Base-by-base conservation (phyloP, 192 early-diverging fungal genomes). In the Coemansia sp. region DNA sequence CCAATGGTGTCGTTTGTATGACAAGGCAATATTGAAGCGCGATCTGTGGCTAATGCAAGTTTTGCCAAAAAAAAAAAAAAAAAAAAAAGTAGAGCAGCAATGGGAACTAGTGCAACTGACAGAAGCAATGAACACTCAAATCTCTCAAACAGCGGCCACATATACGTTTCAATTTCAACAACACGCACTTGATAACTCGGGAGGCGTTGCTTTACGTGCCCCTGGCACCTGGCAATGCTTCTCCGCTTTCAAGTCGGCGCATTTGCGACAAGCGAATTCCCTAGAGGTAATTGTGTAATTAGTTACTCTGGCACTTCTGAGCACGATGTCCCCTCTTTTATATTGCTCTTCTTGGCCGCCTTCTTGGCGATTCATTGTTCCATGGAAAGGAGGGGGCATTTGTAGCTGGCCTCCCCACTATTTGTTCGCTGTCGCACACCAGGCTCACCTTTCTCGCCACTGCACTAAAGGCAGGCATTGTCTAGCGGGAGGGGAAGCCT, bases 331-430 rank as follows among this genome's bases (percentile, higher is more conserved):
- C 48, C 48, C 23, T 14, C 23, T 63, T 23, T 42, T 36, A 48
- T 36, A 60, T 33, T 31, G 45, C 35, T 59, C 47, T 57, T 28
- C 37, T 31, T 62, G 20, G 42, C 34, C 43, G 28, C 43, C 31
- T 25, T 52, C 26, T 57, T 61, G 21, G 64, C 47, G 13, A 45
- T 13, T 25, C 64, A 75, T 75, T 75, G 73, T 75, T 66, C 73
- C 62, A 16, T 70, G 73, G 35, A 70, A 65, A 65, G 25, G 43
- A 59, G 67, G 67, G 34, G 28, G 55, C 45, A 34, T 34, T 57
- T 11, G 45, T 23, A 48, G 45, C 45, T 23, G 45, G 8, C 5
- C 5, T 48, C 48, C 25, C 25, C 23, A 23, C 48, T 50, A 45
- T 20, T 45, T 20, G n/a, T 21, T 45, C 43, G 6, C 43, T 21